Conservation (phyloP, 306 rosid genomes). For the Trifolium repens region DNA sequence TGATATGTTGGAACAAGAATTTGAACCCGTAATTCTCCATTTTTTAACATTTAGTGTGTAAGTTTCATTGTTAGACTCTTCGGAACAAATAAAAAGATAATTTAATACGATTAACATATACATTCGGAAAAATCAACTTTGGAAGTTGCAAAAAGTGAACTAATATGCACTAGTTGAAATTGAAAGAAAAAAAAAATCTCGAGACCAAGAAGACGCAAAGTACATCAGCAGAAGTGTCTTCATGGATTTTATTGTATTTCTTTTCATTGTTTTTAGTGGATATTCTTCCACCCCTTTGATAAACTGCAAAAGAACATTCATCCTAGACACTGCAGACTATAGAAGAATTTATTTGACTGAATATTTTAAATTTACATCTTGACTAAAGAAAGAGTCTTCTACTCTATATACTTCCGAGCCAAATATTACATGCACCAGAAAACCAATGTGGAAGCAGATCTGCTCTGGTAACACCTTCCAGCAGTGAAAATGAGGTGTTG, state of each 20-base stretch:
- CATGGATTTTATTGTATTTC: slow-evolving; percentile 5
- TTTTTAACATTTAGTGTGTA: too few relatives aligned
- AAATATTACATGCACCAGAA: slow-evolving; percentile 41
- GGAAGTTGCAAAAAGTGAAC: neutral
- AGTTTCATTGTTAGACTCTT: too few relatives aligned
- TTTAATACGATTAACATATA: neutral
- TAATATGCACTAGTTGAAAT: neutral
- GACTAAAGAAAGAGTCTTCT: slow-evolving; percentile 42
- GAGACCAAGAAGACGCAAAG: neutral
- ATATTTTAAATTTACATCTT: slow-evolving; percentile 43
- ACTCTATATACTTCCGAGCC: slow-evolving; percentile 51
- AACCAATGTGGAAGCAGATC: slow-evolving; percentile 26
- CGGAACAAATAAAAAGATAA: neutral
- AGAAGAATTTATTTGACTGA: slow-evolving; percentile 46
- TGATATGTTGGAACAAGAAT: too few relatives aligned
- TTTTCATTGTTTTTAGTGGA: neutral
- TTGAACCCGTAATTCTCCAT: too few relatives aligned
- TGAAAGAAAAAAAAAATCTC: neutral
- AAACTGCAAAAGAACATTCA: slow-evolving; percentile 4
- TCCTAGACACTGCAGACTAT: slow-evolving; percentile 11
- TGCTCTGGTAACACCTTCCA: slow-evolving; percentile 3
- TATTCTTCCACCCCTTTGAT: slow-evolving; percentile 4
- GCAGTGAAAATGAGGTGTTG: slow-evolving; percentile 23
- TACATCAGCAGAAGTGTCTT: neutral
- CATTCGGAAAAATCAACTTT: neutral